Percentiles rank a stretch among this genome's conserved stretches.
These are phyloP conservation scores for Penicillium sp. DNA, from an alignment of 2,329 filamentous ascomycete species.

Conservation along the genomic window DNA sequence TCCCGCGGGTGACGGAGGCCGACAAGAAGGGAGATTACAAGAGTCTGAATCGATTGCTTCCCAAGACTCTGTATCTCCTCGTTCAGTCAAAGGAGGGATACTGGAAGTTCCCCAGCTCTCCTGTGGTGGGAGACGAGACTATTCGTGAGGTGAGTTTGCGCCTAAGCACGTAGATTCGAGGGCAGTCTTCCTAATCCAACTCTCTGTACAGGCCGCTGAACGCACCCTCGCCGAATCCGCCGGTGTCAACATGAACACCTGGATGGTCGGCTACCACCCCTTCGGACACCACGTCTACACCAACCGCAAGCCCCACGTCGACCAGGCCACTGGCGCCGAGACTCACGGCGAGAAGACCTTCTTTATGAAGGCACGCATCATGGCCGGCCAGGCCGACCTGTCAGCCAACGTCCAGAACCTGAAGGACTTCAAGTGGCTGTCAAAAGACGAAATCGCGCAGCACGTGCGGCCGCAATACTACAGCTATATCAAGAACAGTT, in stretches of 20 bases:
- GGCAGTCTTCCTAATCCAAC: constrained; percentile 6
- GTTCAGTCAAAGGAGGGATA: constrained; percentile 63
- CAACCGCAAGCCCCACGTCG: constrained; percentile 48
- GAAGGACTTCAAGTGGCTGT: constrained; percentile 85
- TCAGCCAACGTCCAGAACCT: constrained; percentile 65
- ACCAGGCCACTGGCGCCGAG: constrained; percentile 33
- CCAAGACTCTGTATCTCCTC: constrained; percentile 79
- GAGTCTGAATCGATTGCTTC: constrained; percentile 73
- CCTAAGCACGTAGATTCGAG: not conserved
- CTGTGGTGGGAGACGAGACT: constrained; percentile 65
- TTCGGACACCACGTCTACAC: constrained; percentile 69
- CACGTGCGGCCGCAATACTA: constrained; percentile 66
- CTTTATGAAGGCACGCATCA: constrained; percentile 92
- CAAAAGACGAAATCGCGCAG: constrained; percentile 76
- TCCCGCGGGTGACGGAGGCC: constrained; percentile 68
- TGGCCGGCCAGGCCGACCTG: constrained; percentile 90
- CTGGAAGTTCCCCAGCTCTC: constrained; percentile 79
- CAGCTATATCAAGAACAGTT: constrained; percentile 71
- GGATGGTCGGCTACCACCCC: constrained; percentile 87
- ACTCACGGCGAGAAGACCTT: constrained; percentile 75
- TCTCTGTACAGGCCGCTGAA: constrained; percentile 64
- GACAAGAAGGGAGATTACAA: constrained; percentile 68
- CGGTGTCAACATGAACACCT: constrained; percentile 96
- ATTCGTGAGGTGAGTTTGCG: constrained; percentile 69
- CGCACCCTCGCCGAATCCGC: constrained; percentile 70